These are phyloP conservation scores for Warburgia ugandensis DNA, from an alignment of 164 flowering plant genomes.

Conservation along the genomic window DNA sequence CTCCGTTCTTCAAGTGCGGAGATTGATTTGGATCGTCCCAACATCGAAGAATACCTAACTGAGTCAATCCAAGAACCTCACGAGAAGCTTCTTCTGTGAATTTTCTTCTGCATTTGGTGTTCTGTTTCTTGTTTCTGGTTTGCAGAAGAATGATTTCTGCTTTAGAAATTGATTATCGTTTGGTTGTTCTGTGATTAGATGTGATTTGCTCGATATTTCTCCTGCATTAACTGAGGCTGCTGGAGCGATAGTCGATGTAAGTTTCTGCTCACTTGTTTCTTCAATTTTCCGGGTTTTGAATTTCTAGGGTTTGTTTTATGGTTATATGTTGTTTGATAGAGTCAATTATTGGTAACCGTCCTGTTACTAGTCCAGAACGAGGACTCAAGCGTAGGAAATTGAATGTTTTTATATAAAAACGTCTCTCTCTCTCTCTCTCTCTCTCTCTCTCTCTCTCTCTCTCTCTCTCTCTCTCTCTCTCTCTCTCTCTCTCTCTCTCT, in stretches of 20 bases:
- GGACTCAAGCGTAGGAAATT: too few species aligned
- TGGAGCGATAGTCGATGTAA: constrained; percentile 90
- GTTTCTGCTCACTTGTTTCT: constrained; percentile 8
- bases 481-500: too few species aligned
- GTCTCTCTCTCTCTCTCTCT: too few species aligned
- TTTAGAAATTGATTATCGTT: not conserved
- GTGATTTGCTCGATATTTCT: constrained; percentile 88
- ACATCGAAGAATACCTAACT: constrained; percentile 75
- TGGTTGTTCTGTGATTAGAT: constrained; percentile 25
- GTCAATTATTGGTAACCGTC: too few species aligned
- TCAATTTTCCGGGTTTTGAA: not conserved
- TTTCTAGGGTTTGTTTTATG: not conserved
- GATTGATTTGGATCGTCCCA: constrained; percentile 79
- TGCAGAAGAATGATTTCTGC: not conserved
- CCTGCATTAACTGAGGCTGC: constrained; percentile 85
- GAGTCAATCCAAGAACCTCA: constrained; percentile 39
- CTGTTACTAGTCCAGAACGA: too few species aligned
- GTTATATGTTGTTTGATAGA: not conserved
- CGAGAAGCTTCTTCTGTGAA: constrained; percentile 71
- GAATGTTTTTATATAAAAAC: too few species aligned
- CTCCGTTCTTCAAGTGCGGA: constrained; percentile 24
- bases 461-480: too few species aligned
- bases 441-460: too few species aligned
- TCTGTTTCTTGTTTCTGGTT: not conserved
- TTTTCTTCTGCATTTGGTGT: not conserved